Conservation (phyloP, 257 asterid species). For the Anisodus tanguticus region DNA sequence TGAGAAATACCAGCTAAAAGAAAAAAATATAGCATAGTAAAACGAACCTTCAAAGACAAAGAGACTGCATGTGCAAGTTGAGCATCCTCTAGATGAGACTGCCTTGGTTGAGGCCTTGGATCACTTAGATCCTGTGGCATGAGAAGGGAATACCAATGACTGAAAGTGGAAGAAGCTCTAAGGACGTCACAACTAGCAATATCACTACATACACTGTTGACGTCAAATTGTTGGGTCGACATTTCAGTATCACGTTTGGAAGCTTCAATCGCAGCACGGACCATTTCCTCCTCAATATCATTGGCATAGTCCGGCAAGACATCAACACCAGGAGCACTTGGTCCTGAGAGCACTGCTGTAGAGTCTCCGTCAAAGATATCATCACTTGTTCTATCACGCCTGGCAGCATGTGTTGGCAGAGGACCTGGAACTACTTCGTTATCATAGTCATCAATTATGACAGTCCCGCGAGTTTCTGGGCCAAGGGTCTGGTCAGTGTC, state of each 20-base stretch:
- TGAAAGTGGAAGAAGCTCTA: conserved; percentile 26
- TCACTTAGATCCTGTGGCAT: conserved; percentile 55
- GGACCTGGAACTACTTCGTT: conserved; percentile 45
- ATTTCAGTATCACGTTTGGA: conserved; percentile 77
- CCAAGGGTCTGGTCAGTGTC: conserved; percentile 60
- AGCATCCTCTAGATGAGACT: conserved; percentile 58
- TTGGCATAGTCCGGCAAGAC: conserved; percentile 64
- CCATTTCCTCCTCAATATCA: conserved; percentile 98
- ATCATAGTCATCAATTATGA: conserved; percentile 58
- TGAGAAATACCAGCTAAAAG: conserved; percentile 18
- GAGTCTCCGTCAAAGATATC: conserved; percentile 23
- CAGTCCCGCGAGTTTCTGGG: conserved; percentile 59
- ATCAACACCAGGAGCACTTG: conserved; percentile 66
- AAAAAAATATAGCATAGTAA: neutral
- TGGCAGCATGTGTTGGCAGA: conserved; percentile 39
- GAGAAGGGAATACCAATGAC: conserved; percentile 31
- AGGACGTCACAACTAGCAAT: conserved; percentile 30
- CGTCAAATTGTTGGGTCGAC: conserved; percentile 48
- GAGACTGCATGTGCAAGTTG: conserved; percentile 77
- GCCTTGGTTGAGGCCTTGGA: conserved; percentile 51
- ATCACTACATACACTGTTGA: conserved; percentile 50
- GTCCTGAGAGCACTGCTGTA: conserved; percentile 34
- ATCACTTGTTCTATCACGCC: conserved; percentile 31
- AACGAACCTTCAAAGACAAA: conserved; percentile 69
- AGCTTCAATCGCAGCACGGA: conserved; percentile 98